Base-by-base conservation (phyloP, 352 stramenopile species). In the Pythium sukuiense region DNA sequence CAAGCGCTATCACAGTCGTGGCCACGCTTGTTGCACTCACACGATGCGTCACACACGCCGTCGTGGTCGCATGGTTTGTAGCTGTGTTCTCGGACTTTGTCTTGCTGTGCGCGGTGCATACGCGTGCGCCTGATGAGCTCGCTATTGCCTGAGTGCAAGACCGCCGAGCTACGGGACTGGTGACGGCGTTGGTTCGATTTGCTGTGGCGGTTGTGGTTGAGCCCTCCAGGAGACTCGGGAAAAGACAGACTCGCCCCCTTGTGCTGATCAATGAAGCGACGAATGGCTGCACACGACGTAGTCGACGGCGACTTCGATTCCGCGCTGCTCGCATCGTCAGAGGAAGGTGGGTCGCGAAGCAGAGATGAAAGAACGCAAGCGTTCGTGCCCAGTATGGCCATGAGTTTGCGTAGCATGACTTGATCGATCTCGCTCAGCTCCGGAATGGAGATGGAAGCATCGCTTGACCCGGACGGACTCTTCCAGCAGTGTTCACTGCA, bases 61-160 rank as follows among this genome's bases (percentile, higher is more conserved):
- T 77, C 62, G 61, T 93, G 85, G 30, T 78, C 76, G 61, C 85
- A 93, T 1, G 85, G 83, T 27, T 77, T 68, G 53, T 87, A 93
- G 33, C 80, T 79, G 37, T 77, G 68, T 26, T 85, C 82, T 54
- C 76, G 79, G 16, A 77, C 79, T 24, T 79, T 79, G 24, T 85
- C 75, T 49, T 76, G 72, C 46, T 64, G 74, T 3, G 61, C 61
- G 16, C 76, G 73, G 14, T 81, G 73, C 54, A 72, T 74, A 6
- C 79, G 76, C 4, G 69, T 73, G 35, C 76, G 59, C 72, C 61
- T 76, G 74, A 81, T 35, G 8, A 74, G 66, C 41, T 72, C 61
- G 16, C 67, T 62, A 32, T 81, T 74, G 8, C 74, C 77, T 3
- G 58, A 67, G 48, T 69, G 62, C 24, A 61, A n/a, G 7, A 53